phyloP scores from a whole-genome alignment of 306 rosid genomes.

The Urtica urens region DNA sequence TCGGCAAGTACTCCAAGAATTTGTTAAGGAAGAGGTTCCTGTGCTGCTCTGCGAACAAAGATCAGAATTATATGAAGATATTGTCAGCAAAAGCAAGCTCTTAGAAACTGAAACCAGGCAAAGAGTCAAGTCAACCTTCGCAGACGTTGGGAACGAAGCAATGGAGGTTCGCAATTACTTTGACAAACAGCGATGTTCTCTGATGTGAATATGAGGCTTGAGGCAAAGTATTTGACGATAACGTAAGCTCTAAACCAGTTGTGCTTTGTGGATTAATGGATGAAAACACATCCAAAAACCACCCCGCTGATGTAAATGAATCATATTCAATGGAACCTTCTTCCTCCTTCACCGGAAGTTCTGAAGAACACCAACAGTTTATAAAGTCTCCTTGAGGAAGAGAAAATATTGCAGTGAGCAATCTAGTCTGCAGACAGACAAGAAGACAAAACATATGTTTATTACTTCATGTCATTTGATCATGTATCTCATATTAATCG shows the following conservation, averaged over 20 bases:
- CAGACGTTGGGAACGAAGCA: constrained; percentile 85
- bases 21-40: constrained; percentile 70
- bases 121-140: constrained; percentile 61
- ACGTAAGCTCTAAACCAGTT: constrained; percentile 41
- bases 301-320: constrained; percentile 73
- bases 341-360: constrained; percentile 62
- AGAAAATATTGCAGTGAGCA: constrained; percentile 75
- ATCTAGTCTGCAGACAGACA: constrained; percentile 63
- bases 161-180: constrained; percentile 95
- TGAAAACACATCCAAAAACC: constrained; percentile 65
- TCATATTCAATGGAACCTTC: constrained; percentile 73
- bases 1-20: constrained; percentile 75
- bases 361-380: constrained; percentile 91
- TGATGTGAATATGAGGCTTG: constrained; percentile 70
- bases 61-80: constrained; percentile 12
- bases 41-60: constrained; percentile 69
- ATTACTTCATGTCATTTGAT: neutral
- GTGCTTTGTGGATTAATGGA: constrained; percentile 21
- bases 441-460: constrained; percentile 23
- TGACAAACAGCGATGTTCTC: constrained; percentile 82
- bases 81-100: neutral
- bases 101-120: constrained; percentile 10
- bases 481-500: neutral
- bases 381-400: constrained; percentile 78
- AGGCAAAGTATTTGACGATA: constrained; percentile 40